Percentiles rank a stretch among this genome's conserved stretches.
These are phyloP conservation scores for Calonectria leucothoes DNA, from an alignment of 2,329 filamentous ascomycete genomes.

Conservation along the genomic window DNA sequence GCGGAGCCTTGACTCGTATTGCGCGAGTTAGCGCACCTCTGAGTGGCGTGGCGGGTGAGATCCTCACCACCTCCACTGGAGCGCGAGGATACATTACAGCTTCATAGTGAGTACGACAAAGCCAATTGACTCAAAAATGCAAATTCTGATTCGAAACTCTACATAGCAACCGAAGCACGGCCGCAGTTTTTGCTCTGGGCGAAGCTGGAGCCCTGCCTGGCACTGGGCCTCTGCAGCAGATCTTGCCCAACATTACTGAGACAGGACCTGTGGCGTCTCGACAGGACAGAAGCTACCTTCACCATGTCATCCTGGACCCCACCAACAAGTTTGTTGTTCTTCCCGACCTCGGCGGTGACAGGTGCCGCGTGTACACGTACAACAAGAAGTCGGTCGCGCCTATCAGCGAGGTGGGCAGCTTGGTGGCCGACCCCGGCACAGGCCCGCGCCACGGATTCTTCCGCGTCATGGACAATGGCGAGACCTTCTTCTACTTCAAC, in stretches of 20 bases:
- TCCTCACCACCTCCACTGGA: constrained; percentile 27
- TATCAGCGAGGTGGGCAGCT: constrained; percentile 26
- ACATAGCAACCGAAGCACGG: constrained; percentile 29
- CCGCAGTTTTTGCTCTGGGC: constrained; percentile 28
- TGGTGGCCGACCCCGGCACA: constrained; percentile 25
- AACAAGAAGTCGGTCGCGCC: constrained; percentile 35
- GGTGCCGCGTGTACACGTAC: constrained; percentile 33
- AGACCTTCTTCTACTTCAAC: constrained; percentile 40
- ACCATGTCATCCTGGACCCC: constrained; percentile 38
- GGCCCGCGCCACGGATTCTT: constrained; percentile 40
- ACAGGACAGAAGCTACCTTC: constrained; percentile 37
- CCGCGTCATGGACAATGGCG: constrained; percentile 29
- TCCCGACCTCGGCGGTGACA: constrained; percentile 37
- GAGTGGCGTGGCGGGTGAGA: constrained; percentile 33
- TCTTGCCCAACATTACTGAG: constrained; percentile 30
- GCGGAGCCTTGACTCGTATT: constrained; percentile 25
- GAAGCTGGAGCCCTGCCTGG: constrained; percentile 29
- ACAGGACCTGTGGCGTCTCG: constrained; percentile 33
- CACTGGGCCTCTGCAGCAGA: constrained; percentile 28
- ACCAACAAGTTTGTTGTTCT: constrained; percentile 35
- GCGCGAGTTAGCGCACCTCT: constrained; percentile 22
- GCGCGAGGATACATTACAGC: constrained; percentile 32
- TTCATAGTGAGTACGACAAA: constrained; percentile 33
- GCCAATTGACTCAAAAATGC: neutral
- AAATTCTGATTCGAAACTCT: neutral